phyloP scores from a whole-genome alignment of 2,329 filamentous ascomycete species.

The Diaporthe destruens region DNA sequence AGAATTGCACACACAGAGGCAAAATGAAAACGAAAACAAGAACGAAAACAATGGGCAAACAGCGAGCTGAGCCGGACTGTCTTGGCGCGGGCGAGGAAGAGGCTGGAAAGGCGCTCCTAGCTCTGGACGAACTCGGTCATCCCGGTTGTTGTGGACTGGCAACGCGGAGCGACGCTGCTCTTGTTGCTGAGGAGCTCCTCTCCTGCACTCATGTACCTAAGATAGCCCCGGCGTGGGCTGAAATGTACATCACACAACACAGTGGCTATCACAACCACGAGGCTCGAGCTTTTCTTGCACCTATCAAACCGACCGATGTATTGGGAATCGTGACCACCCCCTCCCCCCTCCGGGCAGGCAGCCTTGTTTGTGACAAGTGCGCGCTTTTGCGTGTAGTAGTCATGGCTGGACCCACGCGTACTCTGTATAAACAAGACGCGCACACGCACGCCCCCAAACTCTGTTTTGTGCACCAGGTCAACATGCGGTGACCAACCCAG shows the following conservation, averaged over 20 bases:
- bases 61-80: slow-evolving; percentile 4
- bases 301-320: not conserved
- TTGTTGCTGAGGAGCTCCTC: slow-evolving; percentile 19
- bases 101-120: slow-evolving; percentile 17
- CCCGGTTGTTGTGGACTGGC: not conserved
- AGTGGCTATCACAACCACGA: slow-evolving; percentile 14
- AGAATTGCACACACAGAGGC: slow-evolving; percentile 35
- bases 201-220: slow-evolving; percentile 37
- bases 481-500: not conserved
- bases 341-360: not conserved
- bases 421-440: not conserved
- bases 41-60: slow-evolving; percentile 1
- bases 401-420: not conserved
- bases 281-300: slow-evolving; percentile 26
- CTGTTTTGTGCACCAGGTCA: not conserved
- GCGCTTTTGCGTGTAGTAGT: not conserved
- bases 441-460: not conserved
- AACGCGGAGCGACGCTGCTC: not conserved
- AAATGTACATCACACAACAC: slow-evolving; percentile 18
- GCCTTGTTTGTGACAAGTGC: too few species aligned
- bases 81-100: slow-evolving; percentile 11
- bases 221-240: slow-evolving; percentile 22
- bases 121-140: slow-evolving; percentile 1
- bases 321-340: not conserved
- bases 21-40: slow-evolving; percentile 32